These are phyloP conservation scores for Claviceps sorghi DNA, from an alignment of 2,329 filamentous ascomycete genomes.

Conservation along the genomic window DNA sequence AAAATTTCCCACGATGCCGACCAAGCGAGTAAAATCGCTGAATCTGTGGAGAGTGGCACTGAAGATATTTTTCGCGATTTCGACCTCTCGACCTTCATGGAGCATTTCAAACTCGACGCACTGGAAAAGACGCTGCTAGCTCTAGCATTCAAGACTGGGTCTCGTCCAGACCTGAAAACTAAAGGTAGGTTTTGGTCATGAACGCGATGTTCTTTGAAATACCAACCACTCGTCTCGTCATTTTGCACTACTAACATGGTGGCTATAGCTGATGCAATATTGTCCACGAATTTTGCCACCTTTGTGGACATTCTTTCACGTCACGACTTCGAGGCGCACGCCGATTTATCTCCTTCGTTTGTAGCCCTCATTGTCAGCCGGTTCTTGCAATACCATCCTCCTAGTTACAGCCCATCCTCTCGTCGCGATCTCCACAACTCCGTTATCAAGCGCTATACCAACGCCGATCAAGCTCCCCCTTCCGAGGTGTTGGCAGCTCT, in stretches of 20 bases:
- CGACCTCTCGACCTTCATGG: constrained; percentile 87
- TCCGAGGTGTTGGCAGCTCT: constrained; percentile 56
- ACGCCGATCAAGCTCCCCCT: constrained; percentile 49
- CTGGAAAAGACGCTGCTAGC: constrained; percentile 77
- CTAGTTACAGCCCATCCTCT: constrained; percentile 65
- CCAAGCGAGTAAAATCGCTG: constrained; percentile 81
- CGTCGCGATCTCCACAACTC: constrained; percentile 56
- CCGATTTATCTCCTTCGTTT: constrained; percentile 53
- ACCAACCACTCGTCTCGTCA: background rate
- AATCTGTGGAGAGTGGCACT: constrained; percentile 78
- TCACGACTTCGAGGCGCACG: constrained; percentile 46
- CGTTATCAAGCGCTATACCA: constrained; percentile 53
- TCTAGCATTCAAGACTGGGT: constrained; percentile 73
- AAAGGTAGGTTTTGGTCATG: constrained; percentile 52
- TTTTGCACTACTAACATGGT: constrained; percentile 10
- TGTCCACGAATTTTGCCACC: constrained; percentile 62
- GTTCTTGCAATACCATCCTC: constrained; percentile 73
- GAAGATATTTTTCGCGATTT: constrained; percentile 94
- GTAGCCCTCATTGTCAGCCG: constrained; percentile 72
- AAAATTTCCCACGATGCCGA: constrained; percentile 70
- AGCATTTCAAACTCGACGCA: constrained; percentile 87
- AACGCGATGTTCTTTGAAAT: background rate
- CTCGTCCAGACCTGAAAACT: constrained; percentile 65
- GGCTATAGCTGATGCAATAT: constrained; percentile 65
- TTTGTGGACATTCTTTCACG: constrained; percentile 66